Conservation (phyloP, 2,329 filamentous ascomycete genomes). For the Monosporascus sp. region DNA sequence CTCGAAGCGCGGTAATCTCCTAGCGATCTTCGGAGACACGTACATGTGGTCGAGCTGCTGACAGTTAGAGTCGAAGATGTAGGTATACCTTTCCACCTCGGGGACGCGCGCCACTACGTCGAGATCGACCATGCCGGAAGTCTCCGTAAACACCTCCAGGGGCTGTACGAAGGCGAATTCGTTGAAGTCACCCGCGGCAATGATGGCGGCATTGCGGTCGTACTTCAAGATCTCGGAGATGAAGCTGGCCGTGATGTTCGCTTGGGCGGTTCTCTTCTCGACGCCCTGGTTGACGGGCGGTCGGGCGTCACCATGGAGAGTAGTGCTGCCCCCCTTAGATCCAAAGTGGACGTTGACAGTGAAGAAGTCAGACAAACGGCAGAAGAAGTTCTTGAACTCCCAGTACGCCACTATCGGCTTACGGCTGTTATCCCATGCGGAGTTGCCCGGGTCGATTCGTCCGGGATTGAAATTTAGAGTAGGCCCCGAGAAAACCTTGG, state of each 20-base stretch:
- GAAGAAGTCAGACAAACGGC: conserved; percentile 40
- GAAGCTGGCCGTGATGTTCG: conserved; percentile 55
- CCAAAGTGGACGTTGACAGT: conserved; percentile 68
- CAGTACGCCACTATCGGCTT: conserved; percentile 66
- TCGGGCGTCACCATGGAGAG: conserved; percentile 59
- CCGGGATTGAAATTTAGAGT: conserved; percentile 65
- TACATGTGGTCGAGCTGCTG: conserved; percentile 69
- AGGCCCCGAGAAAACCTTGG: conserved; percentile 39
- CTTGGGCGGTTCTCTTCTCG: conserved; percentile 51
- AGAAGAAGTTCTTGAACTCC: conserved; percentile 43
- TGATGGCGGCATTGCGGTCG: conserved; percentile 52
- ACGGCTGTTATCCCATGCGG: conserved; percentile 55
- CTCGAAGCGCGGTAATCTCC: conserved; percentile 46
- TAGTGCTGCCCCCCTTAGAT: conserved; percentile 61
- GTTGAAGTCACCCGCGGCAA: conserved; percentile 67
- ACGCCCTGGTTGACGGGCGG: conserved; percentile 64
- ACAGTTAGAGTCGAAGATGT: conserved; percentile 64
- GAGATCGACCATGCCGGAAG: conserved; percentile 55
- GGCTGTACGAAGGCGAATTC: conserved; percentile 63
- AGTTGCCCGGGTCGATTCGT: conserved; percentile 57
- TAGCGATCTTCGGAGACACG: conserved; percentile 49
- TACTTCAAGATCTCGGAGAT: conserved; percentile 51
- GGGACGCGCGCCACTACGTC: conserved; percentile 53
- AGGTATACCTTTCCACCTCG: conserved; percentile 61
- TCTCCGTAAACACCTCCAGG: conserved; percentile 45